phyloP scores from a whole-genome alignment of 2,329 filamentous ascomycete species.

The Aspergillus luchuensis region DNA sequence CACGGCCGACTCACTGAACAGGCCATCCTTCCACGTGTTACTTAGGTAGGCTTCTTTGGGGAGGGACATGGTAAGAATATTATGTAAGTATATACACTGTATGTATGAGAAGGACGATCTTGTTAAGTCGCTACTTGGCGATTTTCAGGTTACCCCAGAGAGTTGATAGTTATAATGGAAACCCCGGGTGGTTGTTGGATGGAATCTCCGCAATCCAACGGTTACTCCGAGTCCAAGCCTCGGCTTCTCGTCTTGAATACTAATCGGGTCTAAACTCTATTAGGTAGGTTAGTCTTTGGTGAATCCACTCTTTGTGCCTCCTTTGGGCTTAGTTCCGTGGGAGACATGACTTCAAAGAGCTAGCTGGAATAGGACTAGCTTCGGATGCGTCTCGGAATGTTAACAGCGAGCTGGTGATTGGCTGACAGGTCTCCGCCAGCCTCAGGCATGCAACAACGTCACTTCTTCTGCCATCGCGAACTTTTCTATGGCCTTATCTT shows the following conservation, averaged over 20 bases:
- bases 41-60: conserved; percentile 76
- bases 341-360: no score
- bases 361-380: background rate
- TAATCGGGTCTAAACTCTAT: no score
- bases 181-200: no score
- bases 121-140: no score
- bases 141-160: no score
- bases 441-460: conserved; percentile 1
- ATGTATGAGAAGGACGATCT: background rate
- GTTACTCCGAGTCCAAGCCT: no score
- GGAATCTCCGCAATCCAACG: no score
- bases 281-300: no score
- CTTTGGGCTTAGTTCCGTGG: no score
- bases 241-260: no score
- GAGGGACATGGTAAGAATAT: conserved; percentile 61
- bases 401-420: background rate
- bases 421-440: background rate
- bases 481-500: background rate
- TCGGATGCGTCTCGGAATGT: background rate
- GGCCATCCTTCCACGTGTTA: conserved; percentile 79
- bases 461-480: background rate
- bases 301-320: no score
- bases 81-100: background rate
- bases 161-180: no score
- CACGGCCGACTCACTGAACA: conserved; percentile 66